Evolutionary conservation across 2,329 filamentous ascomycete species (phyloP).

Genomic region (Chaetomium globosum): DNA sequence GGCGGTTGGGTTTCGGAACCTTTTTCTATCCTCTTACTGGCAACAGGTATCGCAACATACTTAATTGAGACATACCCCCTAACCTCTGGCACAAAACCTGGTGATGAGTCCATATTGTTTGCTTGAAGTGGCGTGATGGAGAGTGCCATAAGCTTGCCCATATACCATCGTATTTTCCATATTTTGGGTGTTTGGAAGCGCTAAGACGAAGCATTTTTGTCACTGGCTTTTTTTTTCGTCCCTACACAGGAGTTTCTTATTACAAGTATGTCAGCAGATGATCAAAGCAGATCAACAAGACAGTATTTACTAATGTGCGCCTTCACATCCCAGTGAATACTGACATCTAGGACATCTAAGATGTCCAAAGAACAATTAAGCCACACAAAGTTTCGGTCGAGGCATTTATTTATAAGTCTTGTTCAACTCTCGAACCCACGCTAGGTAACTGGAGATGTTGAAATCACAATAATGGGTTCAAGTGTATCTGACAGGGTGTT

Average conservation of each 20-base stretch:
- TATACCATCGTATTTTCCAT: background rate
- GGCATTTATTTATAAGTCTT: too few relatives aligned
- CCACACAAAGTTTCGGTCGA: too few relatives aligned
- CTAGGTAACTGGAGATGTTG: too few relatives aligned
- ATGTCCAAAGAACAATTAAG: too few relatives aligned
- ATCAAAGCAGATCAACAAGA: background rate
- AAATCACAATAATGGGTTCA: too few relatives aligned
- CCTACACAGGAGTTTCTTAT: background rate
- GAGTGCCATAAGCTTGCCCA: background rate
- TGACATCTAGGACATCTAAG: too few relatives aligned
- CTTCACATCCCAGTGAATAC: background rate
- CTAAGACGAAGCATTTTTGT: background rate
- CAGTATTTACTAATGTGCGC: background rate
- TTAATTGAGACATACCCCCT: slow-evolving; percentile 8
- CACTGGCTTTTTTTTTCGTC: background rate
- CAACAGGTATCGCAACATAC: background rate
- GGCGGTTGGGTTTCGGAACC: background rate
- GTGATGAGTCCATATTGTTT: background rate
- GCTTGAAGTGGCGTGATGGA: background rate
- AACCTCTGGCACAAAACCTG: background rate
- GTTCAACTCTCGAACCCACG: too few relatives aligned
- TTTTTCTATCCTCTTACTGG: background rate
- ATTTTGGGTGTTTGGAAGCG: background rate
- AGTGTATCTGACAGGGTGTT: background rate
- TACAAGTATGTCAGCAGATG: background rate